These are phyloP conservation scores for Blastocystis sp. DNA, from an alignment of 352 stramenopile species.

Conservation along the genomic window DNA sequence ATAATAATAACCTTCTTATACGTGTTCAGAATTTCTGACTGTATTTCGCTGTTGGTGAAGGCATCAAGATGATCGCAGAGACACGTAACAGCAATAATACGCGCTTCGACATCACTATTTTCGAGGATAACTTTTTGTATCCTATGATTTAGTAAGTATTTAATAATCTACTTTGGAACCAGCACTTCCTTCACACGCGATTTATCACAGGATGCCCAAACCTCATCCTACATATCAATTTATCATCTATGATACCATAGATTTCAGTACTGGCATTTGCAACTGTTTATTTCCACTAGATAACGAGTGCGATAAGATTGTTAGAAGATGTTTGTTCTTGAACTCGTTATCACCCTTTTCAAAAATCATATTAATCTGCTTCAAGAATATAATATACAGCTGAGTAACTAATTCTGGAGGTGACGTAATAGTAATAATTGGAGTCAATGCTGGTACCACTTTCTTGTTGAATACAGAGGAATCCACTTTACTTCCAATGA, in stretches of 20 bases:
- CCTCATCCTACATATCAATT: neutral
- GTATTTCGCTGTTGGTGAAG: constrained; percentile 16
- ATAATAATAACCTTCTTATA: constrained; percentile 16
- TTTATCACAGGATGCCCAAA: neutral
- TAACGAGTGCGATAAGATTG: constrained; percentile 8
- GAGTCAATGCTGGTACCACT: neutral
- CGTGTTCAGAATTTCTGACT: constrained; percentile 7
- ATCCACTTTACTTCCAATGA: constrained; percentile 19
- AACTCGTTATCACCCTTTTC: constrained; percentile 47
- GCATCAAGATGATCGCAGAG: neutral
- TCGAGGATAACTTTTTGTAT: constrained; percentile 53
- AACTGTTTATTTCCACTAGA: neutral
- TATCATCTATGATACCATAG: neutral
- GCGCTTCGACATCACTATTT: neutral
- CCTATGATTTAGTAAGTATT: neutral
- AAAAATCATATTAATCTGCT: neutral
- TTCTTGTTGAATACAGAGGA: neutral
- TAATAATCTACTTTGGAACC: neutral
- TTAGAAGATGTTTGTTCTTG: constrained; percentile 26
- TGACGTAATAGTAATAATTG: constrained; percentile 5
- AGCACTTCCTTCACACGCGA: constrained; percentile 30
- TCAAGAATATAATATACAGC: constrained; percentile 9
- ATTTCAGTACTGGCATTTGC: constrained; percentile 8
- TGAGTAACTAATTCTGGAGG: constrained; percentile 44
- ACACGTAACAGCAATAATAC: neutral